A percentile compares a stretch with the other conserved stretches of the same genome.
phyloP scores from a whole-genome alignment of 331 rosid species.

The Acacia concinna region DNA sequence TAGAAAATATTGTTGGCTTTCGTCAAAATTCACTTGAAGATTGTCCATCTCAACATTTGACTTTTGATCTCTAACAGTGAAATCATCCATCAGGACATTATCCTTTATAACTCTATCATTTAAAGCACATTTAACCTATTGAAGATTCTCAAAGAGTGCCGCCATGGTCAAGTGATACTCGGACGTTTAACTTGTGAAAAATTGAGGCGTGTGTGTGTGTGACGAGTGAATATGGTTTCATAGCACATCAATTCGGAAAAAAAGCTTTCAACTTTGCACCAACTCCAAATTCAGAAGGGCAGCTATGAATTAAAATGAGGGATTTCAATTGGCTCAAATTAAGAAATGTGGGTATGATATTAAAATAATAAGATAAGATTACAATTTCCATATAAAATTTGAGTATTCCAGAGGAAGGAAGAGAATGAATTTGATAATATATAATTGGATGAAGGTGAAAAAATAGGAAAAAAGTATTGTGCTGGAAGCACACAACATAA shows the following conservation, averaged over 20 bases:
- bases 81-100: not conserved
- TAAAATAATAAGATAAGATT: not conserved
- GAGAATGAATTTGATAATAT: not conserved
- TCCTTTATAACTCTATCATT: not conserved
- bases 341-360: not conserved
- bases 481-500: too few species aligned
- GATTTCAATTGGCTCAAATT: not conserved
- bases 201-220: not conserved
- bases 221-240: not conserved
- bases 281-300: not conserved
- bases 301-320: not conserved
- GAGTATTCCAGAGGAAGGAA: not conserved
- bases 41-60: not conserved
- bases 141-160: not conserved
- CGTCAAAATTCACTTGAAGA: not conserved
- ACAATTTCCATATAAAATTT: not conserved
- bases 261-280: not conserved
- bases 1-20: too few species aligned
- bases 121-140: not conserved
- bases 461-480: too few species aligned
- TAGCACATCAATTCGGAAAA: not conserved
- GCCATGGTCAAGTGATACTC: not conserved
- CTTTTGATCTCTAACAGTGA: not conserved
- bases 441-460: not conserved
- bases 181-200: not conserved